Base-by-base conservation (phyloP, 345 rosid species). In the Lepidium africanum region DNA sequence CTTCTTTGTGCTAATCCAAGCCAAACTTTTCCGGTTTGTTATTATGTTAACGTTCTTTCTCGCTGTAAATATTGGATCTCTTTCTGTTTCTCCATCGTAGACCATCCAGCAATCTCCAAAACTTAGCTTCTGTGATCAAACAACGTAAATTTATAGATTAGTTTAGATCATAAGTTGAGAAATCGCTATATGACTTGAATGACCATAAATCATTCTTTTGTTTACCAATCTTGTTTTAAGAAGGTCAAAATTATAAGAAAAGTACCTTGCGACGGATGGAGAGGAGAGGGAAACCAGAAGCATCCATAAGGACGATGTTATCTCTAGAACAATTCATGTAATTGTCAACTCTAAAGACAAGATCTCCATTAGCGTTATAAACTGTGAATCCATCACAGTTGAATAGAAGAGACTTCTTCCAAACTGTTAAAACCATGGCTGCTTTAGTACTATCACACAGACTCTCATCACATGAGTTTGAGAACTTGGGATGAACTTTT, bases 321-420 rank as follows among this genome's bases (percentile, higher is more conserved):
- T 83, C 86, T 7, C 70, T 82, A 35, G 69, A 40, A 17, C 67
- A 76, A 10, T 87, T 70, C 74, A 83, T 86, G 79, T 94, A 94
- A 19, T 94, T 94, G 53, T 94, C 99, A 6, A 94, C 99, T 33
- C 99, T 78, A 51, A 79, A 94, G 11, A 83, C 83, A 15, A 94
- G 87, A 63, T 91, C 77, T 11, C 97, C 99, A 42, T 63, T 83
- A 45, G 84, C 59, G 59, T 91, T 92, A 51, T 68, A 91, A 59
- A 91, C 99, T 2, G 99, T 89, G 70, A 84, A 94, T n/a, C 99
- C 99, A 10, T 86, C 85, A 76, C 99, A 94, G 76, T 86, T 94
- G 76, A 94, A 92, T 19, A 94, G 85, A 68, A 94, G 80, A 1
- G 99, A 94, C 71, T 94, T 94, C 80, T 78, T 88, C 99, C 99